A percentile compares a stretch with the other conserved stretches of the same genome.
These are phyloP conservation scores for Rhizoclosmatium globosum DNA, from an alignment of 192 early-diverging fungal genomes.

Conservation along the genomic window DNA sequence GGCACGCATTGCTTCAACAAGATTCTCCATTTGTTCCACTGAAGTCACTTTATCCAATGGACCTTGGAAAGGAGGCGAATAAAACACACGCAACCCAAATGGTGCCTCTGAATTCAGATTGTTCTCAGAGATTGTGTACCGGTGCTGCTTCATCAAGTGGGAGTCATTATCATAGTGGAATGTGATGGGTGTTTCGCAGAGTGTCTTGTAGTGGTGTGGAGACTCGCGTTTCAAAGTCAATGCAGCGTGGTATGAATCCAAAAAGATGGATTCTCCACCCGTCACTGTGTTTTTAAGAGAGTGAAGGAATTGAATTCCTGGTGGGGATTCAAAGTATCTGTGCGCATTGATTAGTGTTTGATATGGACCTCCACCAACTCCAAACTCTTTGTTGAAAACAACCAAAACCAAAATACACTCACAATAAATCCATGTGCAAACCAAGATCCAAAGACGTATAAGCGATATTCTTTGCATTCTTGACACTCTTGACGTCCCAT, in stretches of 20 bases:
- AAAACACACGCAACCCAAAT: constrained; percentile 65
- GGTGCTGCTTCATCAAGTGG: constrained; percentile 76
- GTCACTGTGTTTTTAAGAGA: constrained; percentile 78
- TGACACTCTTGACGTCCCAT: constrained; percentile 81
- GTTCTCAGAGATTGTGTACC: constrained; percentile 66
- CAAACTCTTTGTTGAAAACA: background rate
- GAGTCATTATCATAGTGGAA: constrained; percentile 84
- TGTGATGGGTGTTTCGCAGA: constrained; percentile 68
- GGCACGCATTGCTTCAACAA: constrained; percentile 71
- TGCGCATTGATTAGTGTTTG: background rate
- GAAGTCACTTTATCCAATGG: constrained; percentile 60
- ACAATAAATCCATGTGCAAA: constrained; percentile 90
- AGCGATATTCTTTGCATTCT: constrained; percentile 83
- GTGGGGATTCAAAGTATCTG: constrained; percentile 82
- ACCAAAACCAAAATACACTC: constrained; percentile 37
- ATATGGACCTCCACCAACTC: background rate
- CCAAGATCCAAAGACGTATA: constrained; percentile 83
- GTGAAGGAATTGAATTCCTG: constrained; percentile 83
- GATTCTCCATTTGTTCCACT: constrained; percentile 53
- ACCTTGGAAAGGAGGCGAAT: constrained; percentile 87
- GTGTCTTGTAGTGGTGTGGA: constrained; percentile 68
- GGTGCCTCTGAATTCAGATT: constrained; percentile 47
- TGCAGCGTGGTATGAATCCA: constrained; percentile 77
- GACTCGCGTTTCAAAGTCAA: constrained; percentile 60
- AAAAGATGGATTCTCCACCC: constrained; percentile 73